These are phyloP conservation scores for Ammopiptanthus mongolicus DNA, from an alignment of 306 rosid species.

Conservation along the genomic window DNA sequence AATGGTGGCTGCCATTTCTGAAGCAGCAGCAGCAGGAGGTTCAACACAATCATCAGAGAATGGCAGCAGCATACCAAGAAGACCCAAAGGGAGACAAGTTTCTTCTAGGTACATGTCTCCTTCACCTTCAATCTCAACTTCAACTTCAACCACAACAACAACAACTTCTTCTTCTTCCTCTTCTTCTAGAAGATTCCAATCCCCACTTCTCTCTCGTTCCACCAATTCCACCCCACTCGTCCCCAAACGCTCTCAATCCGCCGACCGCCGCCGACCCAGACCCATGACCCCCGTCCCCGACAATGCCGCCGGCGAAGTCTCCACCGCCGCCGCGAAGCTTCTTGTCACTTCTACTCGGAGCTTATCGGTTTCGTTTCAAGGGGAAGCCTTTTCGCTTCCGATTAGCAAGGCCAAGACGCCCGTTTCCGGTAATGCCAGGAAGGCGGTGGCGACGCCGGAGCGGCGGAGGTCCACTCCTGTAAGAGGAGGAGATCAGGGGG, in stretches of 20 bases:
- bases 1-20: conserved; percentile 97
- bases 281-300: conserved; percentile 50
- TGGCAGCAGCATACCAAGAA: conserved; percentile 43
- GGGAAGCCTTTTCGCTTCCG: conserved; percentile 92
- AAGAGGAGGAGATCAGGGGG: conserved; percentile 63
- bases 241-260: conserved; percentile 85
- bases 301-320: conserved; percentile 43
- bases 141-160: conserved; percentile 37
- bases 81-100: conserved; percentile 75
- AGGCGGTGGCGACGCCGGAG: conserved; percentile 69
- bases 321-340: conserved; percentile 75
- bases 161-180: conserved; percentile 48
- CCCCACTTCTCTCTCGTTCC: conserved; percentile 84
- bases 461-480: conserved; percentile 70
- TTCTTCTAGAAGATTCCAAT: conserved; percentile 76
- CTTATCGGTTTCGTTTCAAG: conserved; percentile 93
- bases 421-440: conserved; percentile 40
- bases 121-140: conserved; percentile 72
- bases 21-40: conserved; percentile 37
- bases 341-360: conserved; percentile 91
- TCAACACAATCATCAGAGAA: conserved; percentile 48
- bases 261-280: conserved; percentile 68
- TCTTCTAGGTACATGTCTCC: conserved; percentile 97
- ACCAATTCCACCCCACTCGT: conserved; percentile 58
- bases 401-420: conserved; percentile 83